Base-by-base conservation (phyloP, 495 filamentous ascomycete species). In the Annulohypoxylon bovei region DNA sequence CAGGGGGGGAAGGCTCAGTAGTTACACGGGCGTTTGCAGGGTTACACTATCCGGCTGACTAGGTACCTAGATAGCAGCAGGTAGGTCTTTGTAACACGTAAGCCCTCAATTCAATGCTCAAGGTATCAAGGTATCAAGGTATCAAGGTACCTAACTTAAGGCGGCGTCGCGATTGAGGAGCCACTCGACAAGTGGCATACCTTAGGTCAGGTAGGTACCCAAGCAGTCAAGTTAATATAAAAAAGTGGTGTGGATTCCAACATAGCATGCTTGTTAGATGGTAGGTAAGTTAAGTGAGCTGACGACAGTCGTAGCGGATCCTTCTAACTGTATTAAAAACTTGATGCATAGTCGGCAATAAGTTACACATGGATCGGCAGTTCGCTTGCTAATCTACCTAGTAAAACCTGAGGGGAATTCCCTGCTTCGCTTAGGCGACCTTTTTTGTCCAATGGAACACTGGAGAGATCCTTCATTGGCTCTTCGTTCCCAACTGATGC, bases 1-100 rank as follows among this genome's bases (percentile, higher is more conserved):
- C 14, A 39, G 16, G 16, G 30, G 9, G 22, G 40, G 35, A 62
- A 57, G 52, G 18, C 22, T 40, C 25, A 54, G 14, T 11, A 57
- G 63, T 67, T 67, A 71, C 68, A 71, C 68, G 11, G 47, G 68
- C 68, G 68, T 71, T 50, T 71, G 62, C 28, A 7, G 22, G 50
- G 68, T 71, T 71, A 71, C 68, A 66, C 68, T 18, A 22, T 30
- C 20, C 59, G n/a, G 22, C 37, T 47, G 56, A 61, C 65, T 14
- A 25, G 40, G 30, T 14, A 42, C 33, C 57, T 32, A 32, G 30
- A 8, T 32, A 32, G 7, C 30, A 8, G 30, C 14, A 39, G 35
- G 6, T 16, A 30, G 14, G 47, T 52, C 6, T 28, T 16, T 65
- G 55, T 69, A 64, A 33, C 60, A 64, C 42, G 53, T 64, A 63